These are phyloP conservation scores for Phaseolus coccineus DNA, from an alignment of 331 rosid species.

Conservation along the genomic window DNA sequence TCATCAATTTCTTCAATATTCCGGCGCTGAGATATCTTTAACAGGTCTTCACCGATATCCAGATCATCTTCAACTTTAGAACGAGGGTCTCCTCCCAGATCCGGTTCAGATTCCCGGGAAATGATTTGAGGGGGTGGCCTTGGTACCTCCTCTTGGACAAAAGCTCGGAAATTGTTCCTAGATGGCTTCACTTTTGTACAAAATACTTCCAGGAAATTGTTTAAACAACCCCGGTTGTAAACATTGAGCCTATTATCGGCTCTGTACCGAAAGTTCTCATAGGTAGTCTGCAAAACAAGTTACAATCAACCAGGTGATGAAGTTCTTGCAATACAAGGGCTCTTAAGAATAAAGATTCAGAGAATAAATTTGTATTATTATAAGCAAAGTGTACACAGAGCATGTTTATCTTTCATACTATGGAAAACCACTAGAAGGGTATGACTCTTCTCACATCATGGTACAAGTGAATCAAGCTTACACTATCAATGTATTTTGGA, in stretches of 20 bases:
- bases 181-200: slow-evolving; percentile 79
- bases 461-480: slow-evolving; percentile 6
- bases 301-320: slow-evolving; percentile 24
- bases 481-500: slow-evolving; percentile 6
- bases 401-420: neutral
- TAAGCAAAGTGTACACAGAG: neutral
- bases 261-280: slow-evolving; percentile 86
- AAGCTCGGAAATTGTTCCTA: slow-evolving; percentile 78
- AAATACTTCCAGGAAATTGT: slow-evolving; percentile 85
- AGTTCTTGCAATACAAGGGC: slow-evolving; percentile 27
- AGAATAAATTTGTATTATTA: slow-evolving; percentile 22
- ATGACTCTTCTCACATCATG: neutral
- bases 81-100: slow-evolving; percentile 69
- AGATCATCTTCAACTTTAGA: slow-evolving; percentile 91
- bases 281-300: slow-evolving; percentile 83
- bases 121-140: slow-evolving; percentile 61
- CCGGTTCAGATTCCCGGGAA: slow-evolving; percentile 60
- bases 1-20: slow-evolving; percentile 82
- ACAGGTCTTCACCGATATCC: slow-evolving; percentile 90
- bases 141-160: slow-evolving; percentile 74
- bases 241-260: slow-evolving; percentile 75
- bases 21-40: slow-evolving; percentile 93
- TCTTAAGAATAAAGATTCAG: slow-evolving; percentile 22
- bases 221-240: slow-evolving; percentile 72
- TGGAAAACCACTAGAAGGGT: neutral